phyloP scores from a whole-genome alignment of 2,329 filamentous ascomycete species.

The Beauveria asiatica region DNA sequence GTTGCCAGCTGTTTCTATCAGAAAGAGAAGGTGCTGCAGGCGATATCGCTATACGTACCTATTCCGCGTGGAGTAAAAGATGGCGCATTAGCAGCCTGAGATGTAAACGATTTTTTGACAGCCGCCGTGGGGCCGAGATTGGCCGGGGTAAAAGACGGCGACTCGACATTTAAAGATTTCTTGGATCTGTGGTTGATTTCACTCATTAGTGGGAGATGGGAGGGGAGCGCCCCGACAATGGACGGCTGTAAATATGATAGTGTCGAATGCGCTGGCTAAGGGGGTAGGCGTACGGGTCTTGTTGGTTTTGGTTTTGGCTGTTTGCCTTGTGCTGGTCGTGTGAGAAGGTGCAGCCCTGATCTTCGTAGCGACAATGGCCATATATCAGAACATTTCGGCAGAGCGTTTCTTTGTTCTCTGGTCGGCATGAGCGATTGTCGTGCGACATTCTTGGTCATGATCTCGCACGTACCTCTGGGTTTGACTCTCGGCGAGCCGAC shows the following conservation, averaged over 20 bases:
- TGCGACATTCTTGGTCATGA: not conserved
- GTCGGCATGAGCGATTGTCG: conserved; percentile 2
- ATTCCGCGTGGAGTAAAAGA: conserved; percentile 68
- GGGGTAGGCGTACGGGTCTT: conserved; percentile 11
- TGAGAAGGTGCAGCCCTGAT: conserved; percentile 84
- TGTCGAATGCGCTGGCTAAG: not conserved
- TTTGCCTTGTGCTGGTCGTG: conserved; percentile 63
- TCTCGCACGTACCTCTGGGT: conserved; percentile 39
- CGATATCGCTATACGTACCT: conserved; percentile 30
- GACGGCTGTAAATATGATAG: not conserved
- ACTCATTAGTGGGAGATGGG: conserved; percentile 26
- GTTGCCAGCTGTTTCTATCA: conserved; percentile 10
- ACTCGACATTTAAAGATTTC: conserved; percentile 88
- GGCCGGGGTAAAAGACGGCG: conserved; percentile 83
- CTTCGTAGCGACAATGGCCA: conserved; percentile 85
- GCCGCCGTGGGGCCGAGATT: conserved; percentile 35
- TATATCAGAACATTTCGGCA: conserved; percentile 93
- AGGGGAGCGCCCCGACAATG: not conserved
- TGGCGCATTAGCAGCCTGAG: conserved; percentile 81
- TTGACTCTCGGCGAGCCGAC: conserved; percentile 50
- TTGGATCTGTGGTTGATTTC: conserved; percentile 47
- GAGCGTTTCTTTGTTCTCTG: conserved; percentile 79
- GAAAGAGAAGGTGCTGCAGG: not conserved
- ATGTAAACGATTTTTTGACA: conserved; percentile 74
- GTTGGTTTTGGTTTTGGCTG: conserved; percentile 11